Conservation (phyloP, 495 filamentous ascomycete species). For the Penicillium malachiteum region DNA sequence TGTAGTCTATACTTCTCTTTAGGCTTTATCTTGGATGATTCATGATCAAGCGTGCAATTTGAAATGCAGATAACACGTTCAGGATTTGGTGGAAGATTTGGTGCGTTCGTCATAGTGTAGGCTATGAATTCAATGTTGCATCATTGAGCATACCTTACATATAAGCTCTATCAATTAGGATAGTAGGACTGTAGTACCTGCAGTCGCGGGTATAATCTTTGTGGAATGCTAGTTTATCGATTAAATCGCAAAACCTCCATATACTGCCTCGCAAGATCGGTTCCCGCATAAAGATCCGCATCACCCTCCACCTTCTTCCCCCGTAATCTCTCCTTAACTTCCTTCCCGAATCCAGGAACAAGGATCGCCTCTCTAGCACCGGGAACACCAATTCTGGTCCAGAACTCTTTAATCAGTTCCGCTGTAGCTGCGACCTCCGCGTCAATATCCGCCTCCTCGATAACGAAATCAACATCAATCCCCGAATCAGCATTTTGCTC, state of each 20-base stretch:
- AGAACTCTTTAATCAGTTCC: slow-evolving; percentile 44
- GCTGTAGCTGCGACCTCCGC: slow-evolving; percentile 42
- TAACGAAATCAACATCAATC: slow-evolving; percentile 30
- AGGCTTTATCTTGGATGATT: slow-evolving; percentile 29
- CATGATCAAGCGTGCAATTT: slow-evolving; percentile 34
- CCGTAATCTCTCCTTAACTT: slow-evolving; percentile 34
- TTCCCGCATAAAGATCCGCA: slow-evolving; percentile 38
- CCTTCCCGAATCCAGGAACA: slow-evolving; percentile 42
- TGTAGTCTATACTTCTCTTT: slow-evolving; percentile 29
- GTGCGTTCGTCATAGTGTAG: slow-evolving; percentile 16
- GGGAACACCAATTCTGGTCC: slow-evolving; percentile 33
- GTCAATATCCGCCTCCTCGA: slow-evolving; percentile 43
- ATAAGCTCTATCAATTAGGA: neutral
- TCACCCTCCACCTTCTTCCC: slow-evolving; percentile 23
- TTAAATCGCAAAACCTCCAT: slow-evolving; percentile 51
- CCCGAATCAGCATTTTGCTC: slow-evolving; percentile 25
- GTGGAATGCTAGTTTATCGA: slow-evolving; percentile 21
- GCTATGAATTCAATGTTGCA: slow-evolving; percentile 8
- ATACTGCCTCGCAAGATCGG: slow-evolving; percentile 48
- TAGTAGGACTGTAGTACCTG: neutral
- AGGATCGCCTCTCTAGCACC: slow-evolving; percentile 44
- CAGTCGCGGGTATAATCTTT: neutral
- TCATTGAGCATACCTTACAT: neutral
- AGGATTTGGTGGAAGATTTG: slow-evolving; percentile 10
- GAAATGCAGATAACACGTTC: slow-evolving; percentile 19